A percentile compares a stretch with the other conserved stretches of the same genome.
These are phyloP conservation scores for Ilex aquifolium DNA, from an alignment of 257 asterid species.

Conservation along the genomic window DNA sequence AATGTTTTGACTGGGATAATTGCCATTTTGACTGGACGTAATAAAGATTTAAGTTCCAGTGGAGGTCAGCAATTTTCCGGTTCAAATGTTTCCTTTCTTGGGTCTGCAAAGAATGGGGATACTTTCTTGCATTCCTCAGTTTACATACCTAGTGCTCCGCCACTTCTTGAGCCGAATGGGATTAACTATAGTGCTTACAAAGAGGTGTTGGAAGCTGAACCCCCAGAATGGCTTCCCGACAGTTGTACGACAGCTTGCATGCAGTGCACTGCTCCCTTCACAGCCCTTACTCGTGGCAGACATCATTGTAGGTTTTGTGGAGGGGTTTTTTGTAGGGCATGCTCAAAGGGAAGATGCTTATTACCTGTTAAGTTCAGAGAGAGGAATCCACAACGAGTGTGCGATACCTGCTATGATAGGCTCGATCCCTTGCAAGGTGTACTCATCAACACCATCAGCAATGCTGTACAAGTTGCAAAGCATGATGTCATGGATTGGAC, in stretches of 20 bases:
- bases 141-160: constrained; percentile 96
- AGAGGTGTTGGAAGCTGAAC: constrained; percentile 92
- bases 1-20: constrained; percentile 74
- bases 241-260: constrained; percentile 73
- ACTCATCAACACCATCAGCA: constrained; percentile 80
- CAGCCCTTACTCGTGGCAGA: constrained; percentile 92
- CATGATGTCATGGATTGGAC: constrained; percentile 99
- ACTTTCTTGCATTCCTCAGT: constrained; percentile 82
- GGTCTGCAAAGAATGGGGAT: constrained; percentile 80
- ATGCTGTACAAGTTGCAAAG: constrained; percentile 83
- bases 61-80: constrained; percentile 43
- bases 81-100: constrained; percentile 80
- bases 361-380: constrained; percentile 87
- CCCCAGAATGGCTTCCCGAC: constrained; percentile 99
- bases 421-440: constrained; percentile 93
- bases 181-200: constrained; percentile 58
- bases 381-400: constrained; percentile 94
- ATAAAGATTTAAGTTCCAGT: constrained; percentile 31
- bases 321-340: constrained; percentile 79
- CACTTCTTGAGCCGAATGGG: constrained; percentile 64
- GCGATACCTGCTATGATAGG: constrained; percentile 95
- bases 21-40: constrained; percentile 72
- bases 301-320: constrained; percentile 99
- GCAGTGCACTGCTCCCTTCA: constrained; percentile 88
- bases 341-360: constrained; percentile 92